These are phyloP conservation scores for Diddensiella caesifluorescens DNA, from an alignment of 805 yeast genomes.

Conservation along the genomic window DNA sequence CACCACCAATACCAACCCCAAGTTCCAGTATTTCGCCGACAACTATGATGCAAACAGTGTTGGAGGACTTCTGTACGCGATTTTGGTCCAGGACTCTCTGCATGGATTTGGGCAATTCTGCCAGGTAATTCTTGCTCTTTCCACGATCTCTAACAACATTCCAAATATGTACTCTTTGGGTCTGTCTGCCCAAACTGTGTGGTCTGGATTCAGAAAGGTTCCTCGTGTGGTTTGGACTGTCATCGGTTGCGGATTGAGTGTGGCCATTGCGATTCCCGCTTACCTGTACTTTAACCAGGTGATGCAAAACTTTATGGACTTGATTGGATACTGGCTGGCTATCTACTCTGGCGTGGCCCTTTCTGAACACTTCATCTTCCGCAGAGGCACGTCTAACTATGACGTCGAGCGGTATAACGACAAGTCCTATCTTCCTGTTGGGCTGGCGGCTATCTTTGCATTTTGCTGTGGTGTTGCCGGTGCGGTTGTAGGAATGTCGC, in stretches of 20 bases:
- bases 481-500: conserved; percentile 81
- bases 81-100: conserved; percentile 71
- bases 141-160: conserved; percentile 85
- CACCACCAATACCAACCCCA: conserved; percentile 33
- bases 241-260: conserved; percentile 64
- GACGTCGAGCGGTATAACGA: conserved; percentile 59
- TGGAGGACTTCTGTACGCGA: conserved; percentile 80
- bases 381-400: conserved; percentile 54
- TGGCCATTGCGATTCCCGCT: conserved; percentile 88
- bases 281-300: conserved; percentile 66
- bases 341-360: conserved; percentile 70
- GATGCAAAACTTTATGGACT: conserved; percentile 83
- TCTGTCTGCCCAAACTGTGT: conserved; percentile 77
- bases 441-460: conserved; percentile 71
- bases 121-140: conserved; percentile 75
- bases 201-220: conserved; percentile 65
- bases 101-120: conserved; percentile 89
- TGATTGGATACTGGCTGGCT: conserved; percentile 87
- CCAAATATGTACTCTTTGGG: conserved; percentile 93
- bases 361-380: conserved; percentile 81
- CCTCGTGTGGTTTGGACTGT: conserved; percentile 84
- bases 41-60: conserved; percentile 50
- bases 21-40: conserved; percentile 37
- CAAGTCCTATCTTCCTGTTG: conserved; percentile 58
- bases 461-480: conserved; percentile 83